phyloP scores from a whole-genome alignment of 2,329 filamentous ascomycete genomes.

The Didymella sp. region DNA sequence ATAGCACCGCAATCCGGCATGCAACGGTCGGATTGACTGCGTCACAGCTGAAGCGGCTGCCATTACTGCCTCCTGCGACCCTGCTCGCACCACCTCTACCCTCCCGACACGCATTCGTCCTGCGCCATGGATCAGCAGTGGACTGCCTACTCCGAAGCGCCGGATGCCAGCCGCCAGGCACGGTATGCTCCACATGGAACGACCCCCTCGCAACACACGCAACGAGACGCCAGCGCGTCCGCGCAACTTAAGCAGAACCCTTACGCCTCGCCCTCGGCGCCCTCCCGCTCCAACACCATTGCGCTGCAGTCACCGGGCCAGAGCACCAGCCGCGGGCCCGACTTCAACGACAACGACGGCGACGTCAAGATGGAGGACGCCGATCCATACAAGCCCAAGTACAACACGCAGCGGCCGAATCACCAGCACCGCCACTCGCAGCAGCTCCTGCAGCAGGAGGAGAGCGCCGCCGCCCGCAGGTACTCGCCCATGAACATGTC shows the following conservation, averaged over 20 bases:
- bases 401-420: conserved; percentile 74
- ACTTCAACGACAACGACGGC: conserved; percentile 54
- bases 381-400: conserved; percentile 87
- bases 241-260: conserved; percentile 46
- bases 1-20: conserved; percentile 37
- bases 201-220: conserved; percentile 43
- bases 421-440: conserved; percentile 79
- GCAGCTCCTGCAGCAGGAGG: conserved; percentile 74
- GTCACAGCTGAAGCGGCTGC: conserved; percentile 47
- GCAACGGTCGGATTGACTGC: conserved; percentile 42
- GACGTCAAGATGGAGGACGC: conserved; percentile 79
- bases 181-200: conserved; percentile 49
- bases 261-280: conserved; percentile 34
- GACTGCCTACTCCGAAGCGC: conserved; percentile 46
- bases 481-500: conserved; percentile 98
- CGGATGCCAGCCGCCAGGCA: conserved; percentile 43
- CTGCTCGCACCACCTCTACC: conserved; percentile 20
- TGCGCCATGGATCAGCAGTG: conserved; percentile 49
- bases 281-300: conserved; percentile 18
- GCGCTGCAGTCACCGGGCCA: conserved; percentile 29
- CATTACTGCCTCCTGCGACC: conserved; percentile 28
- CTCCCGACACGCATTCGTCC: conserved; percentile 15
- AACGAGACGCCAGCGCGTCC: conserved; percentile 41
- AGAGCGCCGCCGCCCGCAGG: conserved; percentile 83
- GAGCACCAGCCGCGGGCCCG: conserved; percentile 39